Percentiles rank a stretch among this genome's conserved stretches.
These are phyloP conservation scores for Crassisporium funariophilum DNA, from an alignment of 768 basidiomycete genomes.

Conservation along the genomic window DNA sequence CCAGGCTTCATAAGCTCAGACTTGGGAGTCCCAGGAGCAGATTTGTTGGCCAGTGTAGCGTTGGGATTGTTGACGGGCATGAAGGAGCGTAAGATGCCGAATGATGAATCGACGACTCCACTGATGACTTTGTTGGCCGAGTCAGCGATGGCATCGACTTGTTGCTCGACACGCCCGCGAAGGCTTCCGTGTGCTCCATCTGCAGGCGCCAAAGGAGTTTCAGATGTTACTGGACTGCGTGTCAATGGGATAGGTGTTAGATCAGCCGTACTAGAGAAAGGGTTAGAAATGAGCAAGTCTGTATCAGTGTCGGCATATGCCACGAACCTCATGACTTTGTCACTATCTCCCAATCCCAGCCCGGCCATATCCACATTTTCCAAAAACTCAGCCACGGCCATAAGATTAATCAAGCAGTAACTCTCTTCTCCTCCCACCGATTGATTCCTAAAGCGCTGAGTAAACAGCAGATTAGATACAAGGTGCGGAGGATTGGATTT, in stretches of 20 bases:
- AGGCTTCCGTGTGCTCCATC: slow-evolving; percentile 56
- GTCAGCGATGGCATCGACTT: slow-evolving; percentile 78
- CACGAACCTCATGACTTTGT: slow-evolving; percentile 56
- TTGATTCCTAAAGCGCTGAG: slow-evolving; percentile 61
- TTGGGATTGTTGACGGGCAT: slow-evolving; percentile 47
- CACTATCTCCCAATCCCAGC: slow-evolving; percentile 61
- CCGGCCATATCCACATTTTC: slow-evolving; percentile 88
- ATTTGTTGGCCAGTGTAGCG: slow-evolving; percentile 1
- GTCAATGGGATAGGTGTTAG: slow-evolving; percentile 79
- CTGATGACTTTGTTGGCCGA: slow-evolving; percentile 83
- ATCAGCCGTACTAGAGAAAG: slow-evolving; percentile 64
- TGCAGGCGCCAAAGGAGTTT: slow-evolving; percentile 45
- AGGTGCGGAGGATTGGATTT: slow-evolving; percentile 88
- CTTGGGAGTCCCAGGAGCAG: slow-evolving; percentile 27
- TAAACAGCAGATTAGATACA: slow-evolving; percentile 67
- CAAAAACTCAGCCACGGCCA: slow-evolving; percentile 94
- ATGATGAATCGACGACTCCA: slow-evolving; percentile 89
- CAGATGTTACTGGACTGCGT: slow-evolving; percentile 50
- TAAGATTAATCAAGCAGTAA: slow-evolving; percentile 91
- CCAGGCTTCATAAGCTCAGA: slow-evolving; percentile 51
- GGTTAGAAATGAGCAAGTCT: neutral
- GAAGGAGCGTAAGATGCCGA: slow-evolving; percentile 82
- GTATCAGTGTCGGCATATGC: slow-evolving; percentile 6
- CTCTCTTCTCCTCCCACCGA: slow-evolving; percentile 78
- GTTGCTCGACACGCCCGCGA: slow-evolving; percentile 75